phyloP scores from a whole-genome alignment of 495 filamentous ascomycete species.

The Entonaema liquescens region DNA sequence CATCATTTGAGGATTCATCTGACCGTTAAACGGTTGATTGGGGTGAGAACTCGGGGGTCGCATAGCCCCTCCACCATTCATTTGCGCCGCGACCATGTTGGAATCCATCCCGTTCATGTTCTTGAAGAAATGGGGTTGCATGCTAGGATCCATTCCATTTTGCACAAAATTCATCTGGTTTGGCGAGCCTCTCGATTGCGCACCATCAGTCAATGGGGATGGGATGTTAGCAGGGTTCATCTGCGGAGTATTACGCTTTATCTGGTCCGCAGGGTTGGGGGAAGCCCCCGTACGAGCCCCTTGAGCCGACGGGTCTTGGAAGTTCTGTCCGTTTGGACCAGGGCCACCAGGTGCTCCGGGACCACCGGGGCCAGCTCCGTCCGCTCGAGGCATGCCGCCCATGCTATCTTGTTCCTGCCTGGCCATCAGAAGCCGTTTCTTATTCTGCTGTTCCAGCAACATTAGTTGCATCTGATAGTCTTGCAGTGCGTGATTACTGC shows the following conservation, averaged over 20 bases:
- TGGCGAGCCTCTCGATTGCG: conserved; percentile 82
- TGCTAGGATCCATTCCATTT: conserved; percentile 71
- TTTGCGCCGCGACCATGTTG: conserved; percentile 63
- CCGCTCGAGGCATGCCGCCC: conserved; percentile 59
- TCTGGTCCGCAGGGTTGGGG: conserved; percentile 87
- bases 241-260: conserved; percentile 90
- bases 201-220: conserved; percentile 82
- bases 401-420: conserved; percentile 92
- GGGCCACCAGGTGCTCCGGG: conserved; percentile 63
- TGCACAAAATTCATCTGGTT: conserved; percentile 79
- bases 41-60: conserved; percentile 89
- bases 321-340: conserved; percentile 61
- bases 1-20: conserved; percentile 68
- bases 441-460: conserved; percentile 98
- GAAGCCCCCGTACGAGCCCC: conserved; percentile 83
- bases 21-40: conserved; percentile 65
- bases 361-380: conserved; percentile 62
- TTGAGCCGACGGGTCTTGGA: conserved; percentile 81
- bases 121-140: conserved; percentile 66
- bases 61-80: conserved; percentile 71
- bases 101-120: conserved; percentile 61
- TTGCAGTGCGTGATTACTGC: conserved; percentile 92
- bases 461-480: conserved; percentile 99
- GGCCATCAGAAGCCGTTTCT: conserved; percentile 95
- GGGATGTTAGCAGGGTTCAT: conserved; percentile 79